Conservation (phyloP, 2,329 filamentous ascomycete genomes). For the Penicillium sp. region DNA sequence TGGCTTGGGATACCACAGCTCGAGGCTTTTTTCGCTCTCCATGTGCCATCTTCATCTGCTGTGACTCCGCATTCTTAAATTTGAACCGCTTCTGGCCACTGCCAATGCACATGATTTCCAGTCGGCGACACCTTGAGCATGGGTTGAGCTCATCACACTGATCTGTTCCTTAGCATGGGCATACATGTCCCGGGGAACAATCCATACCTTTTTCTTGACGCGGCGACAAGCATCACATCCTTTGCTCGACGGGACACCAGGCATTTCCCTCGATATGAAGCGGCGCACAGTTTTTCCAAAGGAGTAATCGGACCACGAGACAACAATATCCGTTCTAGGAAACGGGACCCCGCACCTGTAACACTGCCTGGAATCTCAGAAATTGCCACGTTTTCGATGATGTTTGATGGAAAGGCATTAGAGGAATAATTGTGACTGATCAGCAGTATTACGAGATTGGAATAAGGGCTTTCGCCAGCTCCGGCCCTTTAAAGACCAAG, state of each 20-base stretch:
- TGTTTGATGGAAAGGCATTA: neutral
- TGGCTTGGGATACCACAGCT: neutral
- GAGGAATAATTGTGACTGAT: neutral
- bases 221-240: conserved; percentile 29
- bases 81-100: conserved; percentile 31
- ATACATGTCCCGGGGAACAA: neutral
- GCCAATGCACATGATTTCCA: conserved; percentile 29
- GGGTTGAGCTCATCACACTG: conserved; percentile 35
- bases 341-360: neutral
- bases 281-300: conserved; percentile 10
- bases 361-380: neutral
- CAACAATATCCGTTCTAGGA: neutral
- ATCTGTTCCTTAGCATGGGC: neutral
- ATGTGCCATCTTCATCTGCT: neutral
- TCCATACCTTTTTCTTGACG: conserved; percentile 31
- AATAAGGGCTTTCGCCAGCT: neutral
- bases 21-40: neutral
- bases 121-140: conserved; percentile 30
- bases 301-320: neutral
- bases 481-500: neutral
- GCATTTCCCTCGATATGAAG: conserved; percentile 17
- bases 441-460: neutral
- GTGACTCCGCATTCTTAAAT: conserved; percentile 24
- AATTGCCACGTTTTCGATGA: neutral
- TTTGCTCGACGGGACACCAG: conserved; percentile 31